A percentile compares a stretch with the other conserved stretches of the same genome.
phyloP scores from a whole-genome alignment of 352 stramenopile species.

The Blastocystis sp. region DNA sequence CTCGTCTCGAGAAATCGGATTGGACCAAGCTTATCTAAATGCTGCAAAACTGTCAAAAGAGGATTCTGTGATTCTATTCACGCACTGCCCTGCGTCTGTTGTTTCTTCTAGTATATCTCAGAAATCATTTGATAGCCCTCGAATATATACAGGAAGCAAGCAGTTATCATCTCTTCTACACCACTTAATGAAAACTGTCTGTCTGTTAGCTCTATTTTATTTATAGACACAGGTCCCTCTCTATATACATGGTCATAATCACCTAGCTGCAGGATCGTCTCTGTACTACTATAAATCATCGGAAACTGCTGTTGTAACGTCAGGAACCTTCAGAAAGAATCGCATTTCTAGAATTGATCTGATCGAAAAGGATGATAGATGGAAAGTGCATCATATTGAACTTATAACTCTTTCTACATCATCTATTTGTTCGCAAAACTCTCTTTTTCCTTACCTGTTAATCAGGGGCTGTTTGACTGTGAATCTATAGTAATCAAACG shows the following conservation, averaged over 20 bases:
- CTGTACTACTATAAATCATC: neutral
- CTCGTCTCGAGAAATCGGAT: neutral
- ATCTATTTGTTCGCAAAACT: neutral
- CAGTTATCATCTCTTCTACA: neutral
- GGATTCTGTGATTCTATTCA: constrained; percentile 53
- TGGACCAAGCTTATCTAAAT: neutral
- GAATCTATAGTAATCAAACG: neutral
- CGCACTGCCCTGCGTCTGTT: neutral
- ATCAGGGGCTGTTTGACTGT: neutral
- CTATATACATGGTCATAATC: constrained; percentile 37
- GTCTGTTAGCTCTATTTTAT: neutral
- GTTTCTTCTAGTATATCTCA: neutral
- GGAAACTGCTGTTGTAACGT: neutral
- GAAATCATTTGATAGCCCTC: neutral
- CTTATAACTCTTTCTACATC: neutral
- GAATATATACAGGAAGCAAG: neutral
- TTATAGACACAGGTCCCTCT: constrained; percentile 4
- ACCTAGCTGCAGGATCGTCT: neutral
- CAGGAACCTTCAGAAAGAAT: neutral
- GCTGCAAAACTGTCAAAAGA: neutral
- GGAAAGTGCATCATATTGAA: neutral
- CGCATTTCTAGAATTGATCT: neutral
- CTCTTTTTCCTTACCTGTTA: neutral
- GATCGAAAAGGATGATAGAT: neutral
- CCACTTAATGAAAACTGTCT: neutral